Percentiles rank a stretch among this genome's conserved stretches.
Conservation (phyloP, 768 basidiomycete genomes). For the Kwoniella shandongensis region DNA sequence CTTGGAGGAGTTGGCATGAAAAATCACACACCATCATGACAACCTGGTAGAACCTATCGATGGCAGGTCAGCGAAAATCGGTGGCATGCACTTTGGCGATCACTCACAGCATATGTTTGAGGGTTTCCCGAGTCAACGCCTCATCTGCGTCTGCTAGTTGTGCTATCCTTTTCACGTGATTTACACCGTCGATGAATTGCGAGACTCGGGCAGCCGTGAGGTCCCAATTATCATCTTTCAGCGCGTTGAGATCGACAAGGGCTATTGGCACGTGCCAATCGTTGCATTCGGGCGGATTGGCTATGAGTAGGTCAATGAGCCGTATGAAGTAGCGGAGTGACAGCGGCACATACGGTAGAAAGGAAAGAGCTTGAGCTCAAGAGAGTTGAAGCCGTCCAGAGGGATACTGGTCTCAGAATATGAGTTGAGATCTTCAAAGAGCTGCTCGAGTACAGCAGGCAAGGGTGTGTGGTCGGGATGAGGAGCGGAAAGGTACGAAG, state of each 20-base stretch:
- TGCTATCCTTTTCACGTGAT: constrained; percentile 87
- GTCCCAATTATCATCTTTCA: constrained; percentile 92
- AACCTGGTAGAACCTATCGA: constrained; percentile 76
- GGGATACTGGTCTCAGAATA: constrained; percentile 93
- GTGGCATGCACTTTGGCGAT: constrained; percentile 56
- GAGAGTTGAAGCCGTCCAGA: constrained; percentile 85
- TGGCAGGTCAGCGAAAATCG: neutral
- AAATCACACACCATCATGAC: constrained; percentile 66
- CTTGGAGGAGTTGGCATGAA: neutral
- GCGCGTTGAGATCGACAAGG: constrained; percentile 74
- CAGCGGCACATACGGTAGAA: constrained; percentile 65
- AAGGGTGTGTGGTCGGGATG: constrained; percentile 64
- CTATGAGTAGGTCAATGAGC: constrained; percentile 21
- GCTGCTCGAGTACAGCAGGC: constrained; percentile 84
- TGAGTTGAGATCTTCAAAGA: constrained; percentile 95
- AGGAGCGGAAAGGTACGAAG: constrained; percentile 76
- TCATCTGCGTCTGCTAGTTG: constrained; percentile 86
- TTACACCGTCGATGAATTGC: constrained; percentile 81
- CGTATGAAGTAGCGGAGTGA: constrained; percentile 1
- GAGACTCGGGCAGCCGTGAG: constrained; percentile 83
- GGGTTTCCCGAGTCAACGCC: constrained; percentile 75
- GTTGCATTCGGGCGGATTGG: constrained; percentile 82
- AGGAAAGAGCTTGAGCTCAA: constrained; percentile 93
- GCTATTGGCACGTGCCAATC: constrained; percentile 96
- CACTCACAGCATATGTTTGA: constrained; percentile 85